phyloP scores from a whole-genome alignment of 345 rosid genomes.

The Lepidium africanum region DNA sequence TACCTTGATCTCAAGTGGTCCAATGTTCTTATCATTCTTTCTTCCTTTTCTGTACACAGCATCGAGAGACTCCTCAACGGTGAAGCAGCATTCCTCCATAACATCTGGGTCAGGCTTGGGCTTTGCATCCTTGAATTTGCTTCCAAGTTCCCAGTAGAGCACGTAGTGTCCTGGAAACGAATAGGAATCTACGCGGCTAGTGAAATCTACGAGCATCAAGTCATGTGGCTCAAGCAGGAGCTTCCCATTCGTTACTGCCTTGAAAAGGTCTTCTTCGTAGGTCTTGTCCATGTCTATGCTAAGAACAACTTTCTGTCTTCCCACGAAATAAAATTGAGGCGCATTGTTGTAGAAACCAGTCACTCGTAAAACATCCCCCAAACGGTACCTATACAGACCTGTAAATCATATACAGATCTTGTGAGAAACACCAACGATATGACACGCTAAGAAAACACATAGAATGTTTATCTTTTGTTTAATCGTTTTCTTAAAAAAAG shows the following conservation, averaged over 20 bases:
- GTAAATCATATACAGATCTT: background rate
- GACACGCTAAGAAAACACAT: background rate
- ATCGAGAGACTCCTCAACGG: slow-evolving; percentile 65
- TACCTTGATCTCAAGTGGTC: slow-evolving; percentile 70
- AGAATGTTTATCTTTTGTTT: no score
- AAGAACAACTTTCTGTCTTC: slow-evolving; percentile 59
- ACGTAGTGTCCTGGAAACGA: slow-evolving; percentile 83
- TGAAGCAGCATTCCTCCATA: slow-evolving; percentile 67
- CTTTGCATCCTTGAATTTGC: slow-evolving; percentile 12
- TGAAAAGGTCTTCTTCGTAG: slow-evolving; percentile 73
- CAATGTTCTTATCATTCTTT: slow-evolving; percentile 63
- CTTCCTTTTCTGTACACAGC: slow-evolving; percentile 60
- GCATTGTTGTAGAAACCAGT: slow-evolving; percentile 69
- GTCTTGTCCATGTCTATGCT: slow-evolving; percentile 85
- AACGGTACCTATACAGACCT: slow-evolving; percentile 76
- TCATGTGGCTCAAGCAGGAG: slow-evolving; percentile 50
- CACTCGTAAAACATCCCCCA: slow-evolving; percentile 73
- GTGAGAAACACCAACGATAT: background rate
- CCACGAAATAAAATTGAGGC: slow-evolving; percentile 72
- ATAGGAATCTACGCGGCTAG: slow-evolving; percentile 60
- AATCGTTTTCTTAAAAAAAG: no score
- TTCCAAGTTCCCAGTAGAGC: slow-evolving; percentile 65
- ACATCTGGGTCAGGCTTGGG: slow-evolving; percentile 25
- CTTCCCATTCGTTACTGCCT: slow-evolving; percentile 59
- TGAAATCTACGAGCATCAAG: slow-evolving; percentile 63